Percentiles rank a stretch among this genome's conserved stretches.
phyloP scores from a whole-genome alignment of 2,329 filamentous ascomycete genomes.

The Colletotrichum australisinense region DNA sequence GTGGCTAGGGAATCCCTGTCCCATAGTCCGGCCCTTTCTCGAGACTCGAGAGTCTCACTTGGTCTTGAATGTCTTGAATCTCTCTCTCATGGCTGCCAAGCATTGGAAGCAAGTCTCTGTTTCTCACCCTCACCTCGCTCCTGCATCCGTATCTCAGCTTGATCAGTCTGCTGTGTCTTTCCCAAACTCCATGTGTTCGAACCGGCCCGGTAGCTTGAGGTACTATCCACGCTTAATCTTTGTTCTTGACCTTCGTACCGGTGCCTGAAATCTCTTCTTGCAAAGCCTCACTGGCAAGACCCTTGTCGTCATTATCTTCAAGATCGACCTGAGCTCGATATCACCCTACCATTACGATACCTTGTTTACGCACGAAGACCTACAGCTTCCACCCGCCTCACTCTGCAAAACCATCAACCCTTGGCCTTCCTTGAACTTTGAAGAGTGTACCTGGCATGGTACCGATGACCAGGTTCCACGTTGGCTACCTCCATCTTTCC shows the following conservation, averaged over 20 bases:
- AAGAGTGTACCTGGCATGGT: not conserved
- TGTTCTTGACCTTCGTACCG: not conserved
- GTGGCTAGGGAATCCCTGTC: constrained; percentile 22
- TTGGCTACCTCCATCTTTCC: not conserved
- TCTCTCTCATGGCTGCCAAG: not conserved
- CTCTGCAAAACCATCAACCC: not conserved
- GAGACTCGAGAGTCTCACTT: constrained; percentile 9
- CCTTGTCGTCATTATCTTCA: constrained; percentile 2
- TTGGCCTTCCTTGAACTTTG: too few species aligned
- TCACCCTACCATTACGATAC: not conserved
- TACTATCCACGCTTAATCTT: not conserved
- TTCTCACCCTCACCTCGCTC: too few species aligned
- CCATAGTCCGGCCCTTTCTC: constrained; percentile 1
- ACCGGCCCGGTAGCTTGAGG: not conserved
- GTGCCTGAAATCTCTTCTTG: too few species aligned
- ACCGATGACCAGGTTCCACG: not conserved
- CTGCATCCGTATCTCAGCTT: not conserved
- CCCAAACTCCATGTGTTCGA: not conserved
- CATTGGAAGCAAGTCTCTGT: too few species aligned
- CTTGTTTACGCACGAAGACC: not conserved
- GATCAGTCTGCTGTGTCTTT: not conserved
- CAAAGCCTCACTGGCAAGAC: constrained; percentile 10
- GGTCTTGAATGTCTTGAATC: constrained; percentile 8
- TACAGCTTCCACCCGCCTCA: not conserved
- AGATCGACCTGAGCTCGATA: not conserved